Conservation (phyloP, 495 filamentous ascomycete species). For the Amphirosellinia nigrospora region DNA sequence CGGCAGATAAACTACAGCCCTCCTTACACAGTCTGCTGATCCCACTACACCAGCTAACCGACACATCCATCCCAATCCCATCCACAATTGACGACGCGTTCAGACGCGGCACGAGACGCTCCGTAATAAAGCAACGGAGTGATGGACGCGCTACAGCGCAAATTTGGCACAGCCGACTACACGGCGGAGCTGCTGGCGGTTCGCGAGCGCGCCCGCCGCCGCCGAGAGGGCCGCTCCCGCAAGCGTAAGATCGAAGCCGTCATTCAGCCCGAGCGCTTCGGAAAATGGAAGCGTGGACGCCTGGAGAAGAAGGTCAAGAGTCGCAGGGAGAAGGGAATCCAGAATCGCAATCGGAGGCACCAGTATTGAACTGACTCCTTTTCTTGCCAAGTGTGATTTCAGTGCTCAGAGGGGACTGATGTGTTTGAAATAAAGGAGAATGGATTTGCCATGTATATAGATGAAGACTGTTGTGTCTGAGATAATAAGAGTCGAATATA, state of each 20-base stretch:
- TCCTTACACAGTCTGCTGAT: constrained; percentile 72
- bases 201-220: constrained; percentile 68
- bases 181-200: constrained; percentile 70
- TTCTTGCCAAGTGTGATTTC: not conserved
- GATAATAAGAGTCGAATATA: not conserved
- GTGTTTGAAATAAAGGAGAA: not conserved
- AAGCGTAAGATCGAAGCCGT: constrained; percentile 91
- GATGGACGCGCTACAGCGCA: constrained; percentile 77
- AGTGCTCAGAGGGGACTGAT: not conserved
- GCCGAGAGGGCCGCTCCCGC: constrained; percentile 71
- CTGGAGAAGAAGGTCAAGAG: constrained; percentile 83
- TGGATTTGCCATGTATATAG: not conserved
- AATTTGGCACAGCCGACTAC: constrained; percentile 81
- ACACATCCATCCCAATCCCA: constrained; percentile 72
- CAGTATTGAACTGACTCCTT: constrained; percentile 46
- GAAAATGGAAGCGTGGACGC: constrained; percentile 81
- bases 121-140: constrained; percentile 72
- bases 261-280: constrained; percentile 76
- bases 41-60: constrained; percentile 83
- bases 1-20: constrained; percentile 60
- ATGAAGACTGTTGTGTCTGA: not conserved
- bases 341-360: constrained; percentile 71
- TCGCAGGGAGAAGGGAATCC: constrained; percentile 75
- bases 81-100: constrained; percentile 70
- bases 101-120: constrained; percentile 69